These are phyloP conservation scores for Rhizopogon vesiculosus DNA, from an alignment of 768 basidiomycete species.

Conservation along the genomic window DNA sequence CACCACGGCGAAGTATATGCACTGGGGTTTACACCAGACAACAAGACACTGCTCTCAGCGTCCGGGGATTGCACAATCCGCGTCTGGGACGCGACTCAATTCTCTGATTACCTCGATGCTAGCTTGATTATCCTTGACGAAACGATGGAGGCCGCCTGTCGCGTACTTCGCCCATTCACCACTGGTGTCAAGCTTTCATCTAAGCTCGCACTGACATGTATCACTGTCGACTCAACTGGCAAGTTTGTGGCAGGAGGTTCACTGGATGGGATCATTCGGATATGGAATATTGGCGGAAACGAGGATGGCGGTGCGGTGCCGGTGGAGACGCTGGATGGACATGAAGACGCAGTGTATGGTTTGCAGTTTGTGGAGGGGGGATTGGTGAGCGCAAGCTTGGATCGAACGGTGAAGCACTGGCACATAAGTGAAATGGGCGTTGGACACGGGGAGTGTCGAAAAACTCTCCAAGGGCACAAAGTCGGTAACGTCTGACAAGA, in stretches of 20 bases:
- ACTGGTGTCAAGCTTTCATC: slow-evolving; percentile 11
- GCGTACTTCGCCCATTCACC: slow-evolving; percentile 13
- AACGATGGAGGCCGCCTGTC: slow-evolving; percentile 43
- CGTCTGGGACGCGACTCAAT: slow-evolving; percentile 55
- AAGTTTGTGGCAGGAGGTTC: slow-evolving; percentile 61
- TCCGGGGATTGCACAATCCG: slow-evolving; percentile 74
- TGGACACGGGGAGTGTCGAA: slow-evolving; percentile 42
- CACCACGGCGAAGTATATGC: slow-evolving; percentile 95
- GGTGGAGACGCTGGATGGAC: slow-evolving; percentile 72
- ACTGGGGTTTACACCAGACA: slow-evolving; percentile 86
- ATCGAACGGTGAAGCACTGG: slow-evolving; percentile 87
- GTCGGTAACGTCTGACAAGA: slow-evolving; percentile 50
- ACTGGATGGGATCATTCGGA: slow-evolving; percentile 72
- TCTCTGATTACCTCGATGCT: slow-evolving; percentile 3
- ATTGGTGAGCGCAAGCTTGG: slow-evolving; percentile 87
- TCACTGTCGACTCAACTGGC: slow-evolving; percentile 76
- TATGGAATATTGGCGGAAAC: slow-evolving; percentile 73
- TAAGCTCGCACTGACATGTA: slow-evolving; percentile 56
- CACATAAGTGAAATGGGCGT: slow-evolving; percentile 46
- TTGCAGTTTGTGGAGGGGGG: slow-evolving; percentile 91
- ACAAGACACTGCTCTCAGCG: slow-evolving; percentile 82
- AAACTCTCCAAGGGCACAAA: slow-evolving; percentile 60
- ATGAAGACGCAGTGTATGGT: slow-evolving; percentile 82
- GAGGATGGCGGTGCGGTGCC: slow-evolving; percentile 45
- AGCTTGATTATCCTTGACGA: slow-evolving; percentile 40